A percentile compares a stretch with the other conserved stretches of the same genome.
Evolutionary conservation across 192 early-diverging fungal genomes (phyloP).

Genomic region (Kickxella alabastrina): DNA sequence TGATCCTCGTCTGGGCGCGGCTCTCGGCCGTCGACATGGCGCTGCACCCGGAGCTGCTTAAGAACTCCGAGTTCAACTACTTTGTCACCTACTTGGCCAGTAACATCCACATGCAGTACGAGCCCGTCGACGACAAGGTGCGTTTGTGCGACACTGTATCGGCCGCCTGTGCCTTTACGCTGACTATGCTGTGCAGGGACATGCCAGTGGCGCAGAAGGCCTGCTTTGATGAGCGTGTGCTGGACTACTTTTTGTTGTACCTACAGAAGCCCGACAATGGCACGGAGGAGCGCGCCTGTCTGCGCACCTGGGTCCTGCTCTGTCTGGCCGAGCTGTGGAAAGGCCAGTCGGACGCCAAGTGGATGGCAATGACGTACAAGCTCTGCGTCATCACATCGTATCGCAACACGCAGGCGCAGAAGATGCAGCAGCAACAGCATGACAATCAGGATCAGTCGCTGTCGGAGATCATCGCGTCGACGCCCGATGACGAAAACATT

Average conservation of each 20-base stretch:
- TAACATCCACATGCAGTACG: conserved; percentile 56
- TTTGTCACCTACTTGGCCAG: conserved; percentile 85
- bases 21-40: conserved; percentile 88
- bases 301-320: conserved; percentile 87
- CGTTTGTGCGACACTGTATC: conserved; percentile 44
- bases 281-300: conserved; percentile 41
- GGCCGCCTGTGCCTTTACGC: conserved; percentile 78
- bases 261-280: conserved; percentile 48
- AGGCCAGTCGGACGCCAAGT: conserved; percentile 59
- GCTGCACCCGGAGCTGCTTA: conserved; percentile 86
- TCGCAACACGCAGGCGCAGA: conserved; percentile 24
- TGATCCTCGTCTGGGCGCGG: conserved; percentile 97
- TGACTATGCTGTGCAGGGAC: conserved; percentile 88
- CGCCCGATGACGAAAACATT: conserved; percentile 34
- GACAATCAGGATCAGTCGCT: conserved; percentile 11
- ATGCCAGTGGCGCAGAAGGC: conserved; percentile 79
- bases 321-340: conserved; percentile 85
- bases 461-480: conserved; percentile 47
- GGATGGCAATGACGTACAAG: conserved; percentile 52
- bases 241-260: conserved; percentile 50
- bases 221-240: conserved; percentile 57
- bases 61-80: conserved; percentile 87
- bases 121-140: conserved; percentile 48
- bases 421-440: conserved; percentile 4
- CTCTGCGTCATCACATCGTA: conserved; percentile 72